Evolutionary conservation across 306 rosid species (phyloP).

Genomic region (Cyclanthera cordifolia): DNA sequence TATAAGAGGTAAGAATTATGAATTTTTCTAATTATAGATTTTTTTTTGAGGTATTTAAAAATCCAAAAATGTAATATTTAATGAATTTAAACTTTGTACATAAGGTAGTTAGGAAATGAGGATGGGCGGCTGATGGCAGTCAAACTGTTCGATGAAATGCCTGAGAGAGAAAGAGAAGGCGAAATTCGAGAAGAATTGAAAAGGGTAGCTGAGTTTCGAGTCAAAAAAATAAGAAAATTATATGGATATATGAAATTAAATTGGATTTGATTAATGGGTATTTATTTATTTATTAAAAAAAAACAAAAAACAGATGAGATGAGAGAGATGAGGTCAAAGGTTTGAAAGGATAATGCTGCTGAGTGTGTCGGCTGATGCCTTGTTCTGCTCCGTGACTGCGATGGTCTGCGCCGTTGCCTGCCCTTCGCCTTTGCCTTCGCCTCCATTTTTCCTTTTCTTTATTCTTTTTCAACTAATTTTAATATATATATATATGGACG

Average conservation of each 20-base stretch:
- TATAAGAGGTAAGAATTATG: too few species aligned
- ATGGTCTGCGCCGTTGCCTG: neutral
- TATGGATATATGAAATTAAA: neutral
- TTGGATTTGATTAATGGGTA: neutral
- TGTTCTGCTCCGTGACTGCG: neutral
- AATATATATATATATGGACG: conserved; percentile 9
- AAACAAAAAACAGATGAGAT: too few species aligned
- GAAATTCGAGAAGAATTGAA: neutral
- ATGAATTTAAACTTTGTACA: too few species aligned
- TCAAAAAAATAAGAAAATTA: neutral
- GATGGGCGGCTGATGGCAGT: neutral
- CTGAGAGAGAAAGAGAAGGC: neutral
- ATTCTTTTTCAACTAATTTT: neutral
- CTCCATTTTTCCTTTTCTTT: neutral
- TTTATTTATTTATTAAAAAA: neutral
- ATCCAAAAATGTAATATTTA: too few species aligned
- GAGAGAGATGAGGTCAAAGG: neutral
- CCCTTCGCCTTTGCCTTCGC: too few species aligned
- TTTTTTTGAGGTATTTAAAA: too few species aligned
- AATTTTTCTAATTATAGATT: too few species aligned
- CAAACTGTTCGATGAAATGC: neutral
- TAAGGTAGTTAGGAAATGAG: neutral
- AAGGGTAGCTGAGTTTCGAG: neutral
- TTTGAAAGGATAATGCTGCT: neutral
- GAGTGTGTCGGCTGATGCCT: neutral